Conservation (phyloP, 106 monocot genomes). For the Phalaenopsis equestris region DNA sequence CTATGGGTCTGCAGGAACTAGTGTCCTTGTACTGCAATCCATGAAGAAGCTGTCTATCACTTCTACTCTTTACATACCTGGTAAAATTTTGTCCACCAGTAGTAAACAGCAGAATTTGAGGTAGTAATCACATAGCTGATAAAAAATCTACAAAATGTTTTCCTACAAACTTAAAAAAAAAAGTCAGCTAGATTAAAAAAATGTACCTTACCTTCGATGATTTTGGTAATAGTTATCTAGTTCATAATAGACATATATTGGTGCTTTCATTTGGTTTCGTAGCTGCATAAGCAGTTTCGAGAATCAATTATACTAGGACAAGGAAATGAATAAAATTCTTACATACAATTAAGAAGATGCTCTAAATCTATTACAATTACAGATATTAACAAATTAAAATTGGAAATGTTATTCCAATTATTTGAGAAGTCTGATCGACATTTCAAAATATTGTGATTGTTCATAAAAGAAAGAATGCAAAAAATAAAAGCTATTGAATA, state of each 20-base stretch:
- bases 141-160: not conserved
- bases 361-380: not conserved
- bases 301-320: not conserved
- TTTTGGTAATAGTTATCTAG: constrained; percentile 96
- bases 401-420: not conserved
- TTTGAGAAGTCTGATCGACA: not conserved
- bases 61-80: constrained; percentile 91
- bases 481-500: not conserved
- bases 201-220: constrained; percentile 57
- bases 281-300: constrained; percentile 32
- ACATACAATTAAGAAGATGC: not conserved
- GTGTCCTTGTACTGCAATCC: constrained; percentile 47
- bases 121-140: not conserved
- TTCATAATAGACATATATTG: constrained; percentile 86
- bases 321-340: not conserved
- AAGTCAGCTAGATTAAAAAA: not conserved
- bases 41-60: constrained; percentile 60
- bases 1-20: constrained; percentile 56
- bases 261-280: constrained; percentile 70
- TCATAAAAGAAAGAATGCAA: not conserved
- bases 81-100: not conserved
- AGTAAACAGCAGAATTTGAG: not conserved
- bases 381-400: not conserved
- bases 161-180: not conserved
- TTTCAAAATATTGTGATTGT: not conserved